Evolutionary conservation across 208 protist genomes (phyloP).

Genomic region (Acanthamoeba divionensis): DNA sequence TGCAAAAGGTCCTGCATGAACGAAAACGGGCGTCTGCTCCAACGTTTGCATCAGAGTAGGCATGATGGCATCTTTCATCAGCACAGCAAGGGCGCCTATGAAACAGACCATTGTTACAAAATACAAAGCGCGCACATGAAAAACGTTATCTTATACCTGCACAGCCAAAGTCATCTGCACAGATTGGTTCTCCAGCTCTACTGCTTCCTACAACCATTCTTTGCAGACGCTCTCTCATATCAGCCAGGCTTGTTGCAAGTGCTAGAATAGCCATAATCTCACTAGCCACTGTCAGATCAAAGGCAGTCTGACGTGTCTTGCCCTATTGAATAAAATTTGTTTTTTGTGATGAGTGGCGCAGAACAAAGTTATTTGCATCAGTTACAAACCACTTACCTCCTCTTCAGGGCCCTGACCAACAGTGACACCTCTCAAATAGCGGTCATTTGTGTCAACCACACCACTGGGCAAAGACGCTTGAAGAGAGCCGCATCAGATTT

Average conservation of each 20-base stretch:
- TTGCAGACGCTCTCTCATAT: constrained; percentile 90
- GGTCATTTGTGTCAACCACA: constrained; percentile 95
- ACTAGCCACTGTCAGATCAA: constrained; percentile 95
- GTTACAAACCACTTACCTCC: constrained; percentile 74
- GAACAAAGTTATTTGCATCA: background rate
- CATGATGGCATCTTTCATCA: constrained; percentile 95
- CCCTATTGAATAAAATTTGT: background rate
- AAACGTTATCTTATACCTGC: constrained; percentile 46
- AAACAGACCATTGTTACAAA: background rate
- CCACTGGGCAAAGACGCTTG: constrained; percentile 56
- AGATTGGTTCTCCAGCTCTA: constrained; percentile 8
- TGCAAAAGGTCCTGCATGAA: constrained; percentile 97
- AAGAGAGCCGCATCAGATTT: constrained; percentile 87
- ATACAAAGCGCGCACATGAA: too few relatives aligned
- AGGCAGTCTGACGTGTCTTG: constrained; percentile 82
- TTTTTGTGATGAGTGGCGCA: background rate
- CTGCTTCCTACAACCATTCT: constrained; percentile 79
- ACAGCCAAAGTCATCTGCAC: constrained; percentile 77
- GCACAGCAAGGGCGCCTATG: constrained; percentile 89
- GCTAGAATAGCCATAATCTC: constrained; percentile 98
- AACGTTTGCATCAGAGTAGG: constrained; percentile 97
- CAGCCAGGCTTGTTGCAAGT: constrained; percentile 86
- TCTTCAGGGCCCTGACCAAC: constrained; percentile 90
- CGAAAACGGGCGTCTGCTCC: constrained; percentile 91
- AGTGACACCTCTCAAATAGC: constrained; percentile 93